Conservation (phyloP, 2,329 filamentous ascomycete genomes). For the Cercospora nicotianae region DNA sequence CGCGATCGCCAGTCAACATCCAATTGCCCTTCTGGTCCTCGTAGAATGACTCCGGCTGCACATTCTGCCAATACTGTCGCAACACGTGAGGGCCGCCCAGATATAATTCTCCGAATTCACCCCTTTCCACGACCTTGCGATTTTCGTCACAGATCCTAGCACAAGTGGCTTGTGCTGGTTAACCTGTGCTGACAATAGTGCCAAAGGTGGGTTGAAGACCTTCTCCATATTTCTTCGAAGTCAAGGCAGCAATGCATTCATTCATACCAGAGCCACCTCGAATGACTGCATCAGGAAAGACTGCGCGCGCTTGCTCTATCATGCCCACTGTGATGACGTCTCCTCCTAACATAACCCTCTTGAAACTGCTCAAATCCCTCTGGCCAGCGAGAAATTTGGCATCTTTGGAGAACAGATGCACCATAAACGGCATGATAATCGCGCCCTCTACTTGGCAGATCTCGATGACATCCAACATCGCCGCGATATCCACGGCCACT, state of each 20-base stretch:
- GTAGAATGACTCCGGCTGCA: background rate
- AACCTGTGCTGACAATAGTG: background rate
- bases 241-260: background rate
- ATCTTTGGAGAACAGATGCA: background rate
- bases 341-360: background rate
- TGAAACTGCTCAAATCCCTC: background rate
- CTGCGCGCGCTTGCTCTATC: background rate
- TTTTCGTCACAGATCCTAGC: background rate
- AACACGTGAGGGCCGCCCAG: background rate
- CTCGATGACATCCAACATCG: background rate
- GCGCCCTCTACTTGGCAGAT: background rate
- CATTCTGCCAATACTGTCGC: background rate
- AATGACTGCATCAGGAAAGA: background rate
- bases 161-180: background rate
- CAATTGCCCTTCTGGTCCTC: background rate
- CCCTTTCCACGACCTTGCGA: background rate
- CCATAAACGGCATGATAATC: background rate
- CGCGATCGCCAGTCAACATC: background rate
- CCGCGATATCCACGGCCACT: background rate
- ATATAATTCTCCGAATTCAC: background rate
- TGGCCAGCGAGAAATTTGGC: background rate
- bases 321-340: background rate
- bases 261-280: background rate
- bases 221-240: background rate
- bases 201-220: background rate